phyloP scores from a whole-genome alignment of 1,284 basidiomycete genomes.

The Laetiporus sulphureus region DNA sequence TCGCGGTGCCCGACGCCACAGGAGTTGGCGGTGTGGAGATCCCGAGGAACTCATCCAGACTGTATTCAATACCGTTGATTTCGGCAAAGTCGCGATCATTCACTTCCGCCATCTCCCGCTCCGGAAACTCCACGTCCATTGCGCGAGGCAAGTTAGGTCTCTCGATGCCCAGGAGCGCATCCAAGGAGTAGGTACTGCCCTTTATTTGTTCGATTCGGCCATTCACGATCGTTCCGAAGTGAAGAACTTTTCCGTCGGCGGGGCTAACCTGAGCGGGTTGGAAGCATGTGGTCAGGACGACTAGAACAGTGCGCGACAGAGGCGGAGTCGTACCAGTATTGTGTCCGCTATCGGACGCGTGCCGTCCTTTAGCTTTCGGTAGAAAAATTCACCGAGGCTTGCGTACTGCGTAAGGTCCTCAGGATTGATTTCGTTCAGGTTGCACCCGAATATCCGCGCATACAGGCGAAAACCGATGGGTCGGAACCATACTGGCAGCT shows the following conservation, averaged over 20 bases:
- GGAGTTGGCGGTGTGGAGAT: slow-evolving; percentile 30
- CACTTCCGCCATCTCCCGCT: slow-evolving; percentile 49
- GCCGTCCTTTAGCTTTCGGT: slow-evolving; percentile 81
- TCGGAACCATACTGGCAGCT: slow-evolving; percentile 92
- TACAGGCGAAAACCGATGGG: slow-evolving; percentile 87
- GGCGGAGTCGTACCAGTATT: slow-evolving; percentile 51
- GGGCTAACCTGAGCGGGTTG: slow-evolving; percentile 67
- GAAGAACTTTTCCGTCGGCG: slow-evolving; percentile 89
- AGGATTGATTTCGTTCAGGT: slow-evolving; percentile 86
- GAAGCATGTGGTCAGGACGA: not conserved
- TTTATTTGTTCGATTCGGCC: slow-evolving; percentile 95
- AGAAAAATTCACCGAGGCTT: slow-evolving; percentile 92
- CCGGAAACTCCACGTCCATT: slow-evolving; percentile 36
- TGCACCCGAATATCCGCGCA: slow-evolving; percentile 85
- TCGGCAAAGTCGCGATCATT: slow-evolving; percentile 90
- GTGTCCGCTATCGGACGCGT: slow-evolving; percentile 76
- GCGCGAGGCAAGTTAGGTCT: slow-evolving; percentile 32
- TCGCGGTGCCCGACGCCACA: slow-evolving; percentile 21
- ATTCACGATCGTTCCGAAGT: slow-evolving; percentile 84
- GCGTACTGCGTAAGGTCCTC: slow-evolving; percentile 75
- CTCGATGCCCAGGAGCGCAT: slow-evolving; percentile 83
- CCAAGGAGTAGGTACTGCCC: slow-evolving; percentile 93
- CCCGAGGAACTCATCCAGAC: slow-evolving; percentile 78
- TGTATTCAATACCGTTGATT: slow-evolving; percentile 97
- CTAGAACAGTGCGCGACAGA: not conserved